Evolutionary conservation across 2,329 filamentous ascomycete species (phyloP).

Genomic region (Diaporthe capsici): DNA sequence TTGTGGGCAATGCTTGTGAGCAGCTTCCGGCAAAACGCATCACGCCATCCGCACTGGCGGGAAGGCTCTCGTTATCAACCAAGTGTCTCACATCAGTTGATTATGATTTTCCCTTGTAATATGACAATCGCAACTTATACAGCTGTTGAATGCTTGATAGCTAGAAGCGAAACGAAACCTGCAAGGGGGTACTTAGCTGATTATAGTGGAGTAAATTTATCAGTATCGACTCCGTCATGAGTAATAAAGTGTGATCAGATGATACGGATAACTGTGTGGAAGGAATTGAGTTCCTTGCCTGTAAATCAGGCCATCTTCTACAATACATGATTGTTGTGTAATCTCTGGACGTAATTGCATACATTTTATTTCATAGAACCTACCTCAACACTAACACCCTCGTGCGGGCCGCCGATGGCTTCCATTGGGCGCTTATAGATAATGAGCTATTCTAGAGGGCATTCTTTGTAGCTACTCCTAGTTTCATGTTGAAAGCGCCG

Average conservation of each 20-base stretch:
- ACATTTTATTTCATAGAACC: background rate
- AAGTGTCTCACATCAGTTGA: background rate
- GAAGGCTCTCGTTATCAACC: background rate
- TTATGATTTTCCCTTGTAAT: background rate
- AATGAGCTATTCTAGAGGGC: background rate
- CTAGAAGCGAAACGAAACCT: no score
- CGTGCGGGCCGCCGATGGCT: background rate
- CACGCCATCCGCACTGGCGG: background rate
- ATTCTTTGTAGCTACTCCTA: background rate
- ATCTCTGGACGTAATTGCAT: background rate
- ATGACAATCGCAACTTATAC: background rate
- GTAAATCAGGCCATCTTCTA: background rate
- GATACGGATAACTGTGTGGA: background rate
- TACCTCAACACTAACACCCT: background rate
- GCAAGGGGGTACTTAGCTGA: no score
- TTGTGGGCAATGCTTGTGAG: background rate
- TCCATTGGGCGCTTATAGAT: background rate
- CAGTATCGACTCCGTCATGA: no score
- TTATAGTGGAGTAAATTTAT: no score
- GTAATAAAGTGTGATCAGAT: background rate
- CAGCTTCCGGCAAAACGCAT: background rate
- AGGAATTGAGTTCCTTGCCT: background rate
- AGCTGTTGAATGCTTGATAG: background rate
- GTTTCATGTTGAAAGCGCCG: no score
- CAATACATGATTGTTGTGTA: background rate